These are phyloP conservation scores for Aspergillus ustus DNA, from an alignment of 2,329 filamentous ascomycete genomes.

Conservation along the genomic window DNA sequence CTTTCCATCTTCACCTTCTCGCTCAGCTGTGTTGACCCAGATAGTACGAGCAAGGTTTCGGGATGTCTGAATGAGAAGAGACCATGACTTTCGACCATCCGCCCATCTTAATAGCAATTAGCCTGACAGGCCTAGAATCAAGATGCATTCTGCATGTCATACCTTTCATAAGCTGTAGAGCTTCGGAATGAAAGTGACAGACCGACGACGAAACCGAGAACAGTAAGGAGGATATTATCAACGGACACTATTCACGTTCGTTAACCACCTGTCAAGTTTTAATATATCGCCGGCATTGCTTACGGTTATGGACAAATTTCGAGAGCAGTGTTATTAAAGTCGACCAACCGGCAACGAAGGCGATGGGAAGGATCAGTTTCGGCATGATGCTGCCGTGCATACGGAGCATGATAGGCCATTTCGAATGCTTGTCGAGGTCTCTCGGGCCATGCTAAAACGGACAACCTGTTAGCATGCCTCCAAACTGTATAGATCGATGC, in stretches of 20 bases:
- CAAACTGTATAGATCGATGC: background rate
- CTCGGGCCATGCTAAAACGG: constrained; percentile 55
- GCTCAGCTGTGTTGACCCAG: constrained; percentile 76
- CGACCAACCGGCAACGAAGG: constrained; percentile 67
- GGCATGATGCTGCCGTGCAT: constrained; percentile 77
- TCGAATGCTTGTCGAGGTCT: constrained; percentile 73
- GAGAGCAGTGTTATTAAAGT: constrained; percentile 66
- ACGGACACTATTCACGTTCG: constrained; percentile 44
- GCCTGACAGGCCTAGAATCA: constrained; percentile 3
- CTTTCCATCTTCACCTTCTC: constrained; percentile 62
- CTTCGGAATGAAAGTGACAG: constrained; percentile 77
- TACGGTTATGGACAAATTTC: constrained; percentile 48
- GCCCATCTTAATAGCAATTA: constrained; percentile 48
- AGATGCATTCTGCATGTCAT: constrained; percentile 7
- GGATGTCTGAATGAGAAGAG: constrained; percentile 59
- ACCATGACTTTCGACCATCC: constrained; percentile 68
- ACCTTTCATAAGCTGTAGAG: constrained; percentile 76
- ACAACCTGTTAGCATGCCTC: background rate
- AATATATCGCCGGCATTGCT: constrained; percentile 21
- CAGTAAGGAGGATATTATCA: constrained; percentile 71
- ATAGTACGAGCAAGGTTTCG: constrained; percentile 70
- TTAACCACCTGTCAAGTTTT: constrained; percentile 13
- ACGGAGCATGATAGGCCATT: constrained; percentile 75
- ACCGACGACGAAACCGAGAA: constrained; percentile 81
- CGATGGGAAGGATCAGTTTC: constrained; percentile 72